Evolutionary conservation across 2,329 filamentous ascomycete species (phyloP).

Genomic region (Colletotrichum destructivum): DNA sequence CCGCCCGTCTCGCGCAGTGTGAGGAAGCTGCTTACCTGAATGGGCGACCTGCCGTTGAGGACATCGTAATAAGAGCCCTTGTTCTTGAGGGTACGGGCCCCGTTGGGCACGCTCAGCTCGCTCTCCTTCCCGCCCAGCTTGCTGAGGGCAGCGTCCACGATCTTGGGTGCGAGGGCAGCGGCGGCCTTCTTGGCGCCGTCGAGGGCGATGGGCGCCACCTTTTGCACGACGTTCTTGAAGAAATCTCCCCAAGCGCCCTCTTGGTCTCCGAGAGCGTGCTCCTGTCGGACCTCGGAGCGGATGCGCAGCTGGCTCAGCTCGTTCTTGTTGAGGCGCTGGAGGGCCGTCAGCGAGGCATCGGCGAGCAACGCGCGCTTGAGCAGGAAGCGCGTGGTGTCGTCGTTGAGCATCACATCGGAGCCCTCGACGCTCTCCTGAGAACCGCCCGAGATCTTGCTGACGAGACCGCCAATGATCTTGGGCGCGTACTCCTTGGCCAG

Average conservation of each 20-base stretch:
- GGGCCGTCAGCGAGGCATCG: constrained; percentile 5
- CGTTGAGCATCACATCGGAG: not conserved
- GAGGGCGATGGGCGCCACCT: constrained; percentile 1
- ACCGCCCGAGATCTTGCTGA: not conserved
- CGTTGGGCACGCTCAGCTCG: not conserved
- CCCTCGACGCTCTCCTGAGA: not conserved
- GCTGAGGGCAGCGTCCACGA: not conserved
- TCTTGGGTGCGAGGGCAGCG: not conserved
- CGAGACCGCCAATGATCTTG: not conserved
- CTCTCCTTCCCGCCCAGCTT: constrained; percentile 7
- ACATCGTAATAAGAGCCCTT: no score
- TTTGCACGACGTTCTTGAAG: constrained; percentile 6
- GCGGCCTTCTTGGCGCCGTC: constrained; percentile 5
- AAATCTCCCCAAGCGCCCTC: constrained; percentile 3
- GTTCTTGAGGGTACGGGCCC: not conserved
- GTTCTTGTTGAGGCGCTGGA: not conserved
- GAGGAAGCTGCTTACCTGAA: no score
- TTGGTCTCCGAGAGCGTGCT: not conserved
- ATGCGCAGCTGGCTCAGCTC: not conserved
- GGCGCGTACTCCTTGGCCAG: not conserved
- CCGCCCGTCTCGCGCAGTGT: no score
- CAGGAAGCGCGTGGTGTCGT: not conserved
- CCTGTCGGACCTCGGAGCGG: not conserved
- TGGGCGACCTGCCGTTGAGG: no score
- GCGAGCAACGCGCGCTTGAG: constrained; percentile 9